Conservation (phyloP, 352 stramenopile genomes). For the Phytophthora multivora region DNA sequence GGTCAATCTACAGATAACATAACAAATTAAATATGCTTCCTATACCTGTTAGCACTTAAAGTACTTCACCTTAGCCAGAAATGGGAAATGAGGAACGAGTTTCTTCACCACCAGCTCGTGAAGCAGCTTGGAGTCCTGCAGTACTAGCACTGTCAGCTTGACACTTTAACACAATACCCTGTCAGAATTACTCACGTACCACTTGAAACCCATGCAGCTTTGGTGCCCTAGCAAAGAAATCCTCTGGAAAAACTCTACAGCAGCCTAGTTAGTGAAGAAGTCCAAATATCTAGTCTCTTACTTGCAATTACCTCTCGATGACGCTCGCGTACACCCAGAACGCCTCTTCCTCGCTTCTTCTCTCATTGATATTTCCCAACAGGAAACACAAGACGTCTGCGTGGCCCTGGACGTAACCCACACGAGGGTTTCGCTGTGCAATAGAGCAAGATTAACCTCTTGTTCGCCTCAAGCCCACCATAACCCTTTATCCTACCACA, state of each 20-base stretch:
- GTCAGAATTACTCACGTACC: slow-evolving; percentile 18
- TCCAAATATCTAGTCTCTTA: not conserved
- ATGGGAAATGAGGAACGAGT: slow-evolving; percentile 52
- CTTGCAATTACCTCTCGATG: slow-evolving; percentile 50
- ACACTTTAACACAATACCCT: not conserved
- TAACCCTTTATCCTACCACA: slow-evolving; percentile 36
- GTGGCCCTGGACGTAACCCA: slow-evolving; percentile 82
- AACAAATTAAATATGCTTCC: not conserved
- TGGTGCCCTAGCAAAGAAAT: slow-evolving; percentile 71
- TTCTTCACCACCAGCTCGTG: slow-evolving; percentile 56
- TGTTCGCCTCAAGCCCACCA: not conserved
- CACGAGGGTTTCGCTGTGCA: slow-evolving; percentile 58
- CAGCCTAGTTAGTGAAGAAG: not conserved
- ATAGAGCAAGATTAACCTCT: not conserved
- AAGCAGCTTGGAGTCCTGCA: slow-evolving; percentile 66
- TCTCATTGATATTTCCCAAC: slow-evolving; percentile 47
- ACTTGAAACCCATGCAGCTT: slow-evolving; percentile 82
- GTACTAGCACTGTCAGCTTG: not conserved
- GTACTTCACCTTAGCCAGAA: slow-evolving; percentile 48
- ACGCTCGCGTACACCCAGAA: slow-evolving; percentile 81
- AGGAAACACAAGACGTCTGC: slow-evolving; percentile 77
- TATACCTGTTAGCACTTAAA: too few species aligned
- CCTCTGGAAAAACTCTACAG: slow-evolving; percentile 64
- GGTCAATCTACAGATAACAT: slow-evolving; percentile 43
- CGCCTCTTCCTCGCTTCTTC: slow-evolving; percentile 51